Conservation (phyloP, 1,284 basidiomycete genomes). For the Uromyces viciae-fabae region DNA sequence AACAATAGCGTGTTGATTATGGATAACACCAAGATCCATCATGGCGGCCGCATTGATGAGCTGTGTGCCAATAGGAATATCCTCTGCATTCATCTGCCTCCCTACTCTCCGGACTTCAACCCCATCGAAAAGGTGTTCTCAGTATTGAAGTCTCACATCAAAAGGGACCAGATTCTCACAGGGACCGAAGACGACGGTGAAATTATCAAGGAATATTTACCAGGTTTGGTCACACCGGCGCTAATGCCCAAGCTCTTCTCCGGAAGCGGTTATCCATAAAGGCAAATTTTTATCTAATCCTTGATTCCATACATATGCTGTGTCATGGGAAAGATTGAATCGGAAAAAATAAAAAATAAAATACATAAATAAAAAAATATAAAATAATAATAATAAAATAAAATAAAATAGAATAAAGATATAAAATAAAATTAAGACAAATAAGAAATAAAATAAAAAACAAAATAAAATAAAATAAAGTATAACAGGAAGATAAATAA, state of each 20-base stretch:
- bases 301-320: no score
- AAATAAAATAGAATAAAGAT: no score
- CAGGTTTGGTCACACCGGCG: background rate
- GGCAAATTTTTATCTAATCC: no score
- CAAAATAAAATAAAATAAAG: no score
- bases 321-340: no score
- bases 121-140: conserved; percentile 9
- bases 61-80: background rate
- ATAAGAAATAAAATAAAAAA: no score
- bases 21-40: background rate
- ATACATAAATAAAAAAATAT: no score
- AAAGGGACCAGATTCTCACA: background rate
- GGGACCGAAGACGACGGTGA: background rate
- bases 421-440: no score
- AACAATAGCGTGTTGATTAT: background rate
- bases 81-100: background rate
- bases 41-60: background rate
- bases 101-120: conserved; percentile 15
- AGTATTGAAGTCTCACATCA: background rate
- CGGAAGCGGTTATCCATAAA: background rate
- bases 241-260: background rate
- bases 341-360: no score
- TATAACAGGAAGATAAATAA: no score
- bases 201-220: background rate
- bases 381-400: no score